These are phyloP conservation scores for Ascochyta fabae DNA, from an alignment of 2,329 filamentous ascomycete genomes.

Conservation along the genomic window DNA sequence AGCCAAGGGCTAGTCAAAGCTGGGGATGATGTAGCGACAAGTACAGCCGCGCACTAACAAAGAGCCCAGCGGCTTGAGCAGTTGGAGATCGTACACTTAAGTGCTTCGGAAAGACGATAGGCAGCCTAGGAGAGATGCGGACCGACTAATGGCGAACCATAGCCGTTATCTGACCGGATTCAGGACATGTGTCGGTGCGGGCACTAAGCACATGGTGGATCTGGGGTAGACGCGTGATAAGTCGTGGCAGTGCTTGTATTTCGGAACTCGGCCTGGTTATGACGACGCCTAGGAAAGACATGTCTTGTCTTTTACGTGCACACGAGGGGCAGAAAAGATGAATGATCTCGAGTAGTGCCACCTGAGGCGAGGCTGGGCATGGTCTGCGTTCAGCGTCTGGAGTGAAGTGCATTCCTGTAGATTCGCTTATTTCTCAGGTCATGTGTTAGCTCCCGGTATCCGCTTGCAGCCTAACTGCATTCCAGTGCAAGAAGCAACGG, in stretches of 20 bases:
- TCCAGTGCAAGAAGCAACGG: background rate
- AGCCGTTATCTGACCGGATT: background rate
- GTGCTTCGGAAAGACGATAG: background rate
- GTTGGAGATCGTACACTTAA: background rate
- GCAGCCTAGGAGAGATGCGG: conserved; percentile 1
- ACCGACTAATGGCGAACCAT: background rate
- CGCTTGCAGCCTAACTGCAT: conserved; percentile 9
- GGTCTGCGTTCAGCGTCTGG: background rate
- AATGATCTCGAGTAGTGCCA: background rate
- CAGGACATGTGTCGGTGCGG: background rate
- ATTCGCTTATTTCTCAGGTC: conserved; percentile 3
- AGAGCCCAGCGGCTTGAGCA: background rate
- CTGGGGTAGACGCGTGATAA: conserved; percentile 7
- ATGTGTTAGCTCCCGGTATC: background rate
- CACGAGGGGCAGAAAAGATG: too few species aligned
- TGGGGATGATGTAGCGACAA: conserved; percentile 5
- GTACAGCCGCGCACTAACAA: conserved; percentile 6
- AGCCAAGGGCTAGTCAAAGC: conserved; percentile 11
- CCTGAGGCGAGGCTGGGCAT: background rate
- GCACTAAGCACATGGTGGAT: conserved; percentile 1
- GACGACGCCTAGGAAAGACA: conserved; percentile 4
- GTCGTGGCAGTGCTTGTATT: conserved; percentile 5
- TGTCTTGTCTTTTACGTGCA: background rate
- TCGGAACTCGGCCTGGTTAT: conserved; percentile 2
- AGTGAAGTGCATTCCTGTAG: conserved; percentile 4